Evolutionary conservation across 2,329 filamentous ascomycete species (phyloP), one percentile per base, ranked within the genome.

Genomic region (Capronia americana): DNA sequence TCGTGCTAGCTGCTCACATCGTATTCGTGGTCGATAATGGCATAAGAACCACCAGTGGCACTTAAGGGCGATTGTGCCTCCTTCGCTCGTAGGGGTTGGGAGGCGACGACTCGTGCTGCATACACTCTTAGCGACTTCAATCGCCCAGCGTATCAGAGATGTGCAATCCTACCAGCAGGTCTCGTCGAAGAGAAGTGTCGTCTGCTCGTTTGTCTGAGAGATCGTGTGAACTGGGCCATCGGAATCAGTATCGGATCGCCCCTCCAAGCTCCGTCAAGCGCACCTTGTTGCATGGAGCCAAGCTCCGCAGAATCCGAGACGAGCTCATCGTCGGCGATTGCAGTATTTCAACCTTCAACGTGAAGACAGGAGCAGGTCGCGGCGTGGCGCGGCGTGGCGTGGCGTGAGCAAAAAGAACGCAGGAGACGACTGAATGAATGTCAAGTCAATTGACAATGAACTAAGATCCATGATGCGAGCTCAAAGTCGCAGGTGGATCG

Each of bases 121-220:
- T 51, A 64, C 69, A 50, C 53, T n/a, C 14, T 54, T 23, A 53
- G 23, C 34, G 48, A 54, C 12, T 61, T 46, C 26, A 30, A 5
- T 41, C 14, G 34, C 14, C 12, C 24, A 34, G 26, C 24, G 12
- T 6, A n/a, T 26, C 20, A 38, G 1, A 14, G 4, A 20, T 54
- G 28, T 26, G 28, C 57, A 23, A 60, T 79, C 88, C 76, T 87
- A 92, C 90, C 89, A 75, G 88, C 90, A 73, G 92, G 88, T 76
- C 90, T 88, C 70, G 94, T 94, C 70, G 92, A 92, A 69, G 94
- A 96, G 83, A 99, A 98, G 68, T 88, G 84, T 81, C 93, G 87
- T 76, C 86, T 84, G 76, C 91, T 87, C 75, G 83, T 61, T 11
- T 54, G 84, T 79, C 85, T 86, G 74, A 88, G 79, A 73, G 84